phyloP scores from a whole-genome alignment of 192 early-diverging fungal genomes.

The Phlyctochytrium planicorne region DNA sequence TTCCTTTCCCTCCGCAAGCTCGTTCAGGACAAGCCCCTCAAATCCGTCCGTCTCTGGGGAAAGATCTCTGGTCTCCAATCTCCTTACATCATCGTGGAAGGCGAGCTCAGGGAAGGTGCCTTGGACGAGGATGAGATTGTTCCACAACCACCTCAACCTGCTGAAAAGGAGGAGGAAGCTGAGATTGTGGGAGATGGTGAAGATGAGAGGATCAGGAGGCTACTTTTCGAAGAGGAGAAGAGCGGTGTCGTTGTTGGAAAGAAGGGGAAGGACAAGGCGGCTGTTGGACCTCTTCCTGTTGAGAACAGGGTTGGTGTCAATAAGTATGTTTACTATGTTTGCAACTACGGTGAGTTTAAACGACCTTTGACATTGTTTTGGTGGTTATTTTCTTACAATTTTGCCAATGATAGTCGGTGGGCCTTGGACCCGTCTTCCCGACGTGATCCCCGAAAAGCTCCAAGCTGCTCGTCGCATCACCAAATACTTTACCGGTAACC shows the following conservation, averaged over 20 bases:
- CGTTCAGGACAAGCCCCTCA: slow-evolving; percentile 49
- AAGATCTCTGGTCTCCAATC: slow-evolving; percentile 40
- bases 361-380: slow-evolving; percentile 1
- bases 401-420: slow-evolving; percentile 38
- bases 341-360: slow-evolving; percentile 39
- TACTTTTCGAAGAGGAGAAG: slow-evolving; percentile 28
- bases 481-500: slow-evolving; percentile 58
- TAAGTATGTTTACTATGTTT: slow-evolving; percentile 63
- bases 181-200: slow-evolving; percentile 17
- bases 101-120: slow-evolving; percentile 49
- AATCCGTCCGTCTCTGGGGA: slow-evolving; percentile 60
- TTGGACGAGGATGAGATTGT: slow-evolving; percentile 49
- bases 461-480: slow-evolving; percentile 47
- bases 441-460: slow-evolving; percentile 57
- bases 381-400: background rate
- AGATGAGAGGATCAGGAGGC: background rate
- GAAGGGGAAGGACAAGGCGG: slow-evolving; percentile 43
- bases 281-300: slow-evolving; percentile 30
- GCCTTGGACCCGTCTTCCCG: slow-evolving; percentile 53
- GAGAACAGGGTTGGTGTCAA: slow-evolving; percentile 54
- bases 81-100: slow-evolving; percentile 59
- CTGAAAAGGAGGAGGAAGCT: slow-evolving; percentile 23
- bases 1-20: slow-evolving; percentile 55
- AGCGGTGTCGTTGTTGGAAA: slow-evolving; percentile 8
- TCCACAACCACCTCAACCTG: slow-evolving; percentile 29